Evolutionary conservation across 129 eudicot genomes (phyloP).

Genomic region (Oenanthe sinensis): DNA sequence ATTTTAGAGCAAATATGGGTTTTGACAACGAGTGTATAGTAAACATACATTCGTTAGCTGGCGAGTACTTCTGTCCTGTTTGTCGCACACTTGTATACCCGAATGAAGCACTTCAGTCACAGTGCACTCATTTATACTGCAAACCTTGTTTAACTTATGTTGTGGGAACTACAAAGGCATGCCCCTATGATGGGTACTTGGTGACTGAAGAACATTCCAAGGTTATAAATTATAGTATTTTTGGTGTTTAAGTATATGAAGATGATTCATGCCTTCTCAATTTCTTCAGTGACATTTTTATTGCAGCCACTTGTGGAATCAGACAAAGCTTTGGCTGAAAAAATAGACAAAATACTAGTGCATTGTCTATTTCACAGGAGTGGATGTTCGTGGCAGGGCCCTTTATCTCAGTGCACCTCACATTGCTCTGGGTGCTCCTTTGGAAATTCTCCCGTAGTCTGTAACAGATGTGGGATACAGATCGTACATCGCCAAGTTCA

Average conservation of each 20-base stretch:
- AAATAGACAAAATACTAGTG: conserved; percentile 70
- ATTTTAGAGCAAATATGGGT: conserved; percentile 46
- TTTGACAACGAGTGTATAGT: conserved; percentile 87
- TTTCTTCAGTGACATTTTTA: background rate
- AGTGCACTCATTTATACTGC: conserved; percentile 88
- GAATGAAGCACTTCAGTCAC: conserved; percentile 84
- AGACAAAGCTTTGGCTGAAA: conserved; percentile 73
- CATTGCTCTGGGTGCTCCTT: conserved; percentile 76
- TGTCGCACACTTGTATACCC: conserved; percentile 96
- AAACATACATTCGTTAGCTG: conserved; percentile 76
- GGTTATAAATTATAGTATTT: conserved; percentile 24
- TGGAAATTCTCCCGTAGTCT: conserved; percentile 85
- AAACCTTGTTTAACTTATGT: conserved; percentile 81
- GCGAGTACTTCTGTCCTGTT: conserved; percentile 96
- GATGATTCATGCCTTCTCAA: conserved; percentile 1
- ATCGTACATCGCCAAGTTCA: conserved; percentile 96
- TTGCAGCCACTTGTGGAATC: conserved; percentile 76
- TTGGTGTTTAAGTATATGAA: background rate
- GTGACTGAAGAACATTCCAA: conserved; percentile 86
- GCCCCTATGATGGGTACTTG: conserved; percentile 95
- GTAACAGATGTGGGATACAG: conserved; percentile 88
- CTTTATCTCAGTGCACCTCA: conserved; percentile 65
- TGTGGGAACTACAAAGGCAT: conserved; percentile 71
- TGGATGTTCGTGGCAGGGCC: conserved; percentile 96
- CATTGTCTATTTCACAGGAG: conserved; percentile 88